These are phyloP conservation scores for Arthromyces matolae DNA, from an alignment of 768 basidiomycete genomes.

Conservation along the genomic window DNA sequence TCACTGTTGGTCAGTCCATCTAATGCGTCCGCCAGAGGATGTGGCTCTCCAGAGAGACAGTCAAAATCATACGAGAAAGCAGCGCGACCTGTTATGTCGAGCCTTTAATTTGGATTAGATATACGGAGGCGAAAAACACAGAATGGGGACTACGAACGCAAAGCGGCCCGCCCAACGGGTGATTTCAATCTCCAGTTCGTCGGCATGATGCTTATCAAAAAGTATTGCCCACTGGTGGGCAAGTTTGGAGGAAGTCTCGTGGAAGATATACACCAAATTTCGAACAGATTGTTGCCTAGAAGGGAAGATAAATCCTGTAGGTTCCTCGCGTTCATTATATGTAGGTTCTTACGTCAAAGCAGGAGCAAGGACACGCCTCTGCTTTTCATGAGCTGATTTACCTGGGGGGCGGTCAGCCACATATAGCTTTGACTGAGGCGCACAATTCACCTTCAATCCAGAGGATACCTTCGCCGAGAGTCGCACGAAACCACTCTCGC, in stretches of 20 bases:
- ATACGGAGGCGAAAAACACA: neutral
- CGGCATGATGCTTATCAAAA: constrained; percentile 36
- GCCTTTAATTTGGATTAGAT: constrained; percentile 26
- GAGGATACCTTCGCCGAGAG: constrained; percentile 60
- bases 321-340: no score
- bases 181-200: constrained; percentile 48
- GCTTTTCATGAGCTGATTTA: constrained; percentile 53
- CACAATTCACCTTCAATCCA: constrained; percentile 54
- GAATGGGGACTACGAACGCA: constrained; percentile 46
- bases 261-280: constrained; percentile 46
- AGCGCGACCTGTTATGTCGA: constrained; percentile 59
- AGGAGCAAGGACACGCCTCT: constrained; percentile 49
- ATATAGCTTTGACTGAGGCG: neutral
- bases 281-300: constrained; percentile 51
- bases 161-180: constrained; percentile 60
- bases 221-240: constrained; percentile 47
- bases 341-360: constrained; percentile 43
- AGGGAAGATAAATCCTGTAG: neutral
- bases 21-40: constrained; percentile 47
- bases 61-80: constrained; percentile 62
- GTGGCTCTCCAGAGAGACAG: constrained; percentile 47
- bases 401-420: constrained; percentile 29
- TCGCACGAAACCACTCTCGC: constrained; percentile 58
- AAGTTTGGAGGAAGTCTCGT: constrained; percentile 52
- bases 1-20: constrained; percentile 61